Conservation (phyloP, 352 stramenopile genomes). For the Phytophthora tubulina region DNA sequence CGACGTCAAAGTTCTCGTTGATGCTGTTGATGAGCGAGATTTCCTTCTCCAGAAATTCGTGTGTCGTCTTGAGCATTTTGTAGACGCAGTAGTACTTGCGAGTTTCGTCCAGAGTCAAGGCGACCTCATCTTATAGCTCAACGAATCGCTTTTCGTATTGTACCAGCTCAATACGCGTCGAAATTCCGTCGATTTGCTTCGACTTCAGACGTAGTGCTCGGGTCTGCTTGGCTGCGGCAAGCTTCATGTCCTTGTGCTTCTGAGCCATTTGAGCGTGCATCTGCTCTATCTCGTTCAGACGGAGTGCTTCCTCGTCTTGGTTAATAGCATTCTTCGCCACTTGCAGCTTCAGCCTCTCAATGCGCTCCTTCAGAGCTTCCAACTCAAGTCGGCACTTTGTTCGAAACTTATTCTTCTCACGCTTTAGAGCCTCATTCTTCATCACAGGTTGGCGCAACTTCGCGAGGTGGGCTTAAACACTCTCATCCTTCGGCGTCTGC, state of each 20-base stretch:
- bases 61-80: constrained; percentile 88
- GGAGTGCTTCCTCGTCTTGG: constrained; percentile 57
- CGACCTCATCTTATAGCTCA: constrained; percentile 91
- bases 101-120: constrained; percentile 90
- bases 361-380: constrained; percentile 41
- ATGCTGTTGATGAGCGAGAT: constrained; percentile 90
- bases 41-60: constrained; percentile 88
- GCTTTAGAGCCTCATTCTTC: constrained; percentile 68
- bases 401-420: constrained; percentile 59
- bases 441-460: constrained; percentile 50
- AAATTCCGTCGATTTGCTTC: constrained; percentile 87
- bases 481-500: constrained; percentile 42
- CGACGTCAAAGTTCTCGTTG: constrained; percentile 82
- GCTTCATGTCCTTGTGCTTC: constrained; percentile 78
- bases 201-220: constrained; percentile 63
- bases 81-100: constrained; percentile 91
- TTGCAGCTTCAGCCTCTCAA: constrained; percentile 57
- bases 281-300: constrained; percentile 67
- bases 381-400: constrained; percentile 54
- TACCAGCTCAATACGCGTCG: constrained; percentile 85
- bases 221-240: constrained; percentile 65
- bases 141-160: constrained; percentile 93
- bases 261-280: constrained; percentile 71
- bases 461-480: constrained; percentile 33
- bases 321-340: constrained; percentile 43